These are phyloP conservation scores for Pestalotiopsis sp. DNA, from an alignment of 2,329 filamentous ascomycete genomes.

Conservation along the genomic window DNA sequence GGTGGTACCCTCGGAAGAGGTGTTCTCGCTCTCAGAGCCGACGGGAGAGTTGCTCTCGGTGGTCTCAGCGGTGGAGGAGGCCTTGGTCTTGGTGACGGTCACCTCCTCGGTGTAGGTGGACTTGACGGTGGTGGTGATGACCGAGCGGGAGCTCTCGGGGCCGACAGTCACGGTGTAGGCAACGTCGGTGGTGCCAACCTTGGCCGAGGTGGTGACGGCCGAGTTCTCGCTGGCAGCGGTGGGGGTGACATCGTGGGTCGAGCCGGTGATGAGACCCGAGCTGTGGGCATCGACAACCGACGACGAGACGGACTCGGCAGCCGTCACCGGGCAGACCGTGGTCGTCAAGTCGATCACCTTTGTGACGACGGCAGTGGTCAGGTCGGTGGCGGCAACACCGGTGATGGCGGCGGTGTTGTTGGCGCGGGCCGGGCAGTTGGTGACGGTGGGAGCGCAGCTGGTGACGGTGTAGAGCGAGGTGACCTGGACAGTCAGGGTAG, in stretches of 20 bases:
- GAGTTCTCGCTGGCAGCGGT: conserved; percentile 18
- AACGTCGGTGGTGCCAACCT: conserved; percentile 19
- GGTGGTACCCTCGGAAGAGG: conserved; percentile 25
- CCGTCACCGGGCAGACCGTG: conserved; percentile 38
- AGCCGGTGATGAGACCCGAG: conserved; percentile 32
- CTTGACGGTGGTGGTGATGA: conserved; percentile 31
- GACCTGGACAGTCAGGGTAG: conserved; percentile 33
- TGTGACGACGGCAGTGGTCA: conserved; percentile 31
- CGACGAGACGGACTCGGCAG: conserved; percentile 31
- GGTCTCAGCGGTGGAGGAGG: conserved; percentile 1
- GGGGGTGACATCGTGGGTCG: conserved; percentile 26
- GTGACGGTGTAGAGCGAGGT: conserved; percentile 34
- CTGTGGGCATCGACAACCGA: conserved; percentile 32
- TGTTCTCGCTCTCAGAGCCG: conserved; percentile 16
- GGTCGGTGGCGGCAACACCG: conserved; percentile 12
- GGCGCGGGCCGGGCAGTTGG: conserved; percentile 32
- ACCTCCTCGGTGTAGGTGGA: conserved; percentile 31
- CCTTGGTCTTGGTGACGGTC: conserved; percentile 21
- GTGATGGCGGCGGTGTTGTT: conserved; percentile 23
- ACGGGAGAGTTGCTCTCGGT: conserved; percentile 14
- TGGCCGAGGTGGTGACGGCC: conserved; percentile 9
- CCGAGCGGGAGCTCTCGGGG: conserved; percentile 27
- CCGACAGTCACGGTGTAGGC: conserved; percentile 31
- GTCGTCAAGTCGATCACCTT: conserved; percentile 39
- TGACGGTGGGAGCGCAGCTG: conserved; percentile 35